Evolutionary conservation across 2,329 filamentous ascomycete species (phyloP).

Genomic region (Emydomyces testavorans): DNA sequence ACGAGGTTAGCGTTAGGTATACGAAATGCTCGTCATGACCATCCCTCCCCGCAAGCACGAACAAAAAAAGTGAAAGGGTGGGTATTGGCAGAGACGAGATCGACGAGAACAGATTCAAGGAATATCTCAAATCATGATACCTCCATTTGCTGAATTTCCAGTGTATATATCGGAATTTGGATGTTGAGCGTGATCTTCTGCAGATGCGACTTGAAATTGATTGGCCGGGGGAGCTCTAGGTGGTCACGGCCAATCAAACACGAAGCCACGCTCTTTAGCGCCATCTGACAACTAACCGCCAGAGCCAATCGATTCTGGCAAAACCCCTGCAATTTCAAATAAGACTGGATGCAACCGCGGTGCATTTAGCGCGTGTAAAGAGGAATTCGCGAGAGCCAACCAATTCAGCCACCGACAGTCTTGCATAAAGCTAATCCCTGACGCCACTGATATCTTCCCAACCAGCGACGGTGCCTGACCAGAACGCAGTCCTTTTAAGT

Average conservation of each 20-base stretch:
- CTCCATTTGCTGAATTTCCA: no score
- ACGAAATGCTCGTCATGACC: no score
- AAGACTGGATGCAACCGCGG: slow-evolving; percentile 18
- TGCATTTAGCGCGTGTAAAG: slow-evolving; percentile 10
- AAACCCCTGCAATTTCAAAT: slow-evolving; percentile 21
- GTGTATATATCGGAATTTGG: no score
- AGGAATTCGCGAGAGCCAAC: slow-evolving; percentile 24
- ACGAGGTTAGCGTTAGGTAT: not conserved
- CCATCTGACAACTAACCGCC: slow-evolving; percentile 26
- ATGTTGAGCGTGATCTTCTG: slow-evolving; percentile 27
- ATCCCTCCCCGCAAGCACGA: no score
- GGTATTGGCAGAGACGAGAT: no score
- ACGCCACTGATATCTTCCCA: not conserved
- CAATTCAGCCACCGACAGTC: slow-evolving; percentile 28
- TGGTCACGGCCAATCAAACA: not conserved
- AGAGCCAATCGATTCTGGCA: slow-evolving; percentile 31
- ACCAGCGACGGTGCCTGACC: not conserved
- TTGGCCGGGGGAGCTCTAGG: not conserved
- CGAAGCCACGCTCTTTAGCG: slow-evolving; percentile 22
- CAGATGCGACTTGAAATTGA: slow-evolving; percentile 21
- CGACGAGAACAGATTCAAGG: no score
- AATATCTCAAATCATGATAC: no score
- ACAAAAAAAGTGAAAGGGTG: no score
- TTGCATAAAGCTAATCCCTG: slow-evolving; percentile 2
- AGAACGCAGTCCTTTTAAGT: no score